phyloP scores from a whole-genome alignment of 2,329 filamentous ascomycete genomes.

The Colletotrichum sp. region DNA sequence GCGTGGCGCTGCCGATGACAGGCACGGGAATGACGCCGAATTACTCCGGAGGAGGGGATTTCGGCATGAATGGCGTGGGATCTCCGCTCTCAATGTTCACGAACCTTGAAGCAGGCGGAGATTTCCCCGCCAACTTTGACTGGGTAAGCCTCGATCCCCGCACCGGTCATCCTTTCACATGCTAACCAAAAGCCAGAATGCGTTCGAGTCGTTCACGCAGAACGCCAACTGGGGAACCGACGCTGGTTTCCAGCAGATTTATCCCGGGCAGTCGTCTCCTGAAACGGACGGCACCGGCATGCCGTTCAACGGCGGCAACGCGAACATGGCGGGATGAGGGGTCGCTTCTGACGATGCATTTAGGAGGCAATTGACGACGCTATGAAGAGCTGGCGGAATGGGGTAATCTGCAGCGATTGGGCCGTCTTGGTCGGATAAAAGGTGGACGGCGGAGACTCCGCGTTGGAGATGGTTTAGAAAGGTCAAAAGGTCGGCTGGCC shows the following conservation, averaged over 20 bases:
- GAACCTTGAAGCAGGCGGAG: constrained; percentile 37
- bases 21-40: constrained; percentile 39
- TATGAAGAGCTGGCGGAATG: not conserved
- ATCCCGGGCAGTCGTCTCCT: constrained; percentile 22
- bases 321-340: constrained; percentile 10
- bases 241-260: constrained; percentile 54
- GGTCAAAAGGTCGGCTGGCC: not conserved
- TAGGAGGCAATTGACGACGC: not conserved
- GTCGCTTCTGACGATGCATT: not conserved
- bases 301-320: not conserved
- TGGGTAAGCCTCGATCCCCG: constrained; percentile 51
- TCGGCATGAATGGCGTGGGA: constrained; percentile 36
- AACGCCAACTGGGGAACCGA: constrained; percentile 58
- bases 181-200: constrained; percentile 46
- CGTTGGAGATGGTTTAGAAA: not conserved
- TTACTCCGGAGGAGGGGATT: constrained; percentile 34
- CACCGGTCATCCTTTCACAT: not conserved
- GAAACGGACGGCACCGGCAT: constrained; percentile 8
- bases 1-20: constrained; percentile 33
- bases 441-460: not conserved
- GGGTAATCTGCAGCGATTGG: not conserved
- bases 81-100: constrained; percentile 62
- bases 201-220: constrained; percentile 63
- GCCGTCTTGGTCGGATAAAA: not conserved
- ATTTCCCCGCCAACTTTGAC: constrained; percentile 59